Evolutionary conservation across 2,329 filamentous ascomycete genomes (phyloP).

Genomic region (Fusarium euwallaceae): DNA sequence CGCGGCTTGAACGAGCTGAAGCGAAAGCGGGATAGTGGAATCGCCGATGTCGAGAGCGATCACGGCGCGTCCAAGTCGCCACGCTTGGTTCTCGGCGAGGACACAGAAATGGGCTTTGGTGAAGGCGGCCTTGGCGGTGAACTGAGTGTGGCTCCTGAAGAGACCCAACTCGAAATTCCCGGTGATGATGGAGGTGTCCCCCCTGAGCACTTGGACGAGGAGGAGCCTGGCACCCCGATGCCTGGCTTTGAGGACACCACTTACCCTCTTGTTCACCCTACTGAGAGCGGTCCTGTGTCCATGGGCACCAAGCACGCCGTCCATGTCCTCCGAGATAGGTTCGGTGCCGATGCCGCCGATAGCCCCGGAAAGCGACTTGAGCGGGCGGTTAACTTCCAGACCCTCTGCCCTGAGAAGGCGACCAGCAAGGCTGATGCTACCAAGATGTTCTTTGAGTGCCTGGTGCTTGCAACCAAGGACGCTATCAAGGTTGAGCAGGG

Average conservation of each 20-base stretch:
- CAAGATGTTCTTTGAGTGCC: constrained; percentile 99
- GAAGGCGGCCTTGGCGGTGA: constrained; percentile 66
- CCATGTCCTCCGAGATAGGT: constrained; percentile 90
- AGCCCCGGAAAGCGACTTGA: constrained; percentile 81
- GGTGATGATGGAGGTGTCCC: constrained; percentile 61
- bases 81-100: constrained; percentile 76
- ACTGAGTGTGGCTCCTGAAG: constrained; percentile 68
- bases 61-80: constrained; percentile 76
- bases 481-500: constrained; percentile 96
- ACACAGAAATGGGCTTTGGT: constrained; percentile 66
- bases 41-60: constrained; percentile 82
- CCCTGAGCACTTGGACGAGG: constrained; percentile 58
- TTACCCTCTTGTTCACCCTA: constrained; percentile 80
- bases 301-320: constrained; percentile 95
- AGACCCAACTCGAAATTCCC: constrained; percentile 74
- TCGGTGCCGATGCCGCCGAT: constrained; percentile 79
- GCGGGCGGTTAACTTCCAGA: constrained; percentile 86
- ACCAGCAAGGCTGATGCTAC: constrained; percentile 92
- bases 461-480: constrained; percentile 97
- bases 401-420: constrained; percentile 84
- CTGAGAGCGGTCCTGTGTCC: constrained; percentile 88
- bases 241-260: constrained; percentile 85
- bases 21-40: constrained; percentile 91
- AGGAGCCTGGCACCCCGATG: constrained; percentile 59
- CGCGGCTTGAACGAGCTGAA: constrained; percentile 85